A percentile compares a stretch with the other conserved stretches of the same genome.
These are phyloP conservation scores for Neophaeococcomyces mojaviensis DNA, from an alignment of 2,329 filamentous ascomycete species.

Conservation along the genomic window DNA sequence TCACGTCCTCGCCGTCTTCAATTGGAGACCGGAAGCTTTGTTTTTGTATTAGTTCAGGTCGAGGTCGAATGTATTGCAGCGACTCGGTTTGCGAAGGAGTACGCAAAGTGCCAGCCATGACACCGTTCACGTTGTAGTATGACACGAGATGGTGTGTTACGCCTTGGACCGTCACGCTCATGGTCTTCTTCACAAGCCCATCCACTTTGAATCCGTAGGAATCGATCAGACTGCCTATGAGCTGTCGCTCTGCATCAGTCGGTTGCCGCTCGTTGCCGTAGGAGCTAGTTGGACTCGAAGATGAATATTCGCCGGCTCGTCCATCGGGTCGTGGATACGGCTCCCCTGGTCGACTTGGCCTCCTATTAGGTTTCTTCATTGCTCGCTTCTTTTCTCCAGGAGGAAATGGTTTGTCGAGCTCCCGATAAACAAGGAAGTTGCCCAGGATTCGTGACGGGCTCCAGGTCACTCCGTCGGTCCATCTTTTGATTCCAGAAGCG, in stretches of 20 bases:
- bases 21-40: conserved; percentile 62
- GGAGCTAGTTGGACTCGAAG: conserved; percentile 5
- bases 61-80: conserved; percentile 47
- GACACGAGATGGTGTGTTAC: conserved; percentile 79
- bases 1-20: conserved; percentile 49
- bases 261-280: conserved; percentile 28
- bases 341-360: conserved; percentile 46
- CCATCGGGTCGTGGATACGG: conserved; percentile 38
- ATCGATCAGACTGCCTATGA: conserved; percentile 80
- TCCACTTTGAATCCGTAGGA: conserved; percentile 78
- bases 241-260: conserved; percentile 46
- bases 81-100: conserved; percentile 51
- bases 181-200: conserved; percentile 86
- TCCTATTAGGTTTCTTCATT: conserved; percentile 58
- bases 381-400: conserved; percentile 80
- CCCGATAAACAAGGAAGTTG: conserved; percentile 79
- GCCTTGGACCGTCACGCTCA: conserved; percentile 67
- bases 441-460: conserved; percentile 78
- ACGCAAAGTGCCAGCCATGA: conserved; percentile 53
- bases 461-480: conserved; percentile 90
- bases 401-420: conserved; percentile 68
- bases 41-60: conserved; percentile 50
- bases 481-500: conserved; percentile 83
- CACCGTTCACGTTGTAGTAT: conserved; percentile 78
- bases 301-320: neutral